Evolutionary conservation across 202 grass and related monocot genomes (phyloP).

Genomic region (Setaria italica): DNA sequence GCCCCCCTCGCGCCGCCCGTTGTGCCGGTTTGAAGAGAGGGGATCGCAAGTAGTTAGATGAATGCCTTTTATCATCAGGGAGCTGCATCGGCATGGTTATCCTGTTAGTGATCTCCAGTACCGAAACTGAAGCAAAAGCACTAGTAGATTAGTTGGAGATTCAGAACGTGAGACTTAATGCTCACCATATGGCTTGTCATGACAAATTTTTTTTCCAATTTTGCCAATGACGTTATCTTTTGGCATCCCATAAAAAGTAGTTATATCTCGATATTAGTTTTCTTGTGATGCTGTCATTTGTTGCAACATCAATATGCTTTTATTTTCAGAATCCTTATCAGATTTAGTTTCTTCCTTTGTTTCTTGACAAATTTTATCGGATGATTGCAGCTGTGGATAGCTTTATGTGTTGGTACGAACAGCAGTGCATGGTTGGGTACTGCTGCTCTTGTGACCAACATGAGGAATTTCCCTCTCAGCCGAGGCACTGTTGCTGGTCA

Average conservation of each 20-base stretch:
- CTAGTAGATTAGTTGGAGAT: background rate
- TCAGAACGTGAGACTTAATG: background rate
- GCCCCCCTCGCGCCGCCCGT: no score
- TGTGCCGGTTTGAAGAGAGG: background rate
- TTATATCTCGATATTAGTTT: background rate
- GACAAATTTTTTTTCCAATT: background rate
- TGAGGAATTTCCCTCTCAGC: conserved; percentile 95
- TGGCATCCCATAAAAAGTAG: background rate
- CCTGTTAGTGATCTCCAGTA: background rate
- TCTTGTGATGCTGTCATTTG: background rate
- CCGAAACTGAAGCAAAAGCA: conserved; percentile 15
- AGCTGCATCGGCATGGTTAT: background rate
- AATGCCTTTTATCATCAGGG: background rate
- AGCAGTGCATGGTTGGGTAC: conserved; percentile 98
- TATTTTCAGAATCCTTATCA: conserved; percentile 3
- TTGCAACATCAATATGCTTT: conserved; percentile 9
- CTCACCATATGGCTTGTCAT: background rate
- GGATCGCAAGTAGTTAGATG: background rate
- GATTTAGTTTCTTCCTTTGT: conserved; percentile 2
- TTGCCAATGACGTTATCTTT: background rate
- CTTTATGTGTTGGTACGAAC: conserved; percentile 90
- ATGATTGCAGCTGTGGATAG: conserved; percentile 81
- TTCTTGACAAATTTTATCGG: conserved; percentile 20
- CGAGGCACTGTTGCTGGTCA: conserved; percentile 93
- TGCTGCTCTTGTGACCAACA: conserved; percentile 89